These are phyloP conservation scores for Nothophytophthora sp. DNA, from an alignment of 352 stramenopile species.

Conservation along the genomic window DNA sequence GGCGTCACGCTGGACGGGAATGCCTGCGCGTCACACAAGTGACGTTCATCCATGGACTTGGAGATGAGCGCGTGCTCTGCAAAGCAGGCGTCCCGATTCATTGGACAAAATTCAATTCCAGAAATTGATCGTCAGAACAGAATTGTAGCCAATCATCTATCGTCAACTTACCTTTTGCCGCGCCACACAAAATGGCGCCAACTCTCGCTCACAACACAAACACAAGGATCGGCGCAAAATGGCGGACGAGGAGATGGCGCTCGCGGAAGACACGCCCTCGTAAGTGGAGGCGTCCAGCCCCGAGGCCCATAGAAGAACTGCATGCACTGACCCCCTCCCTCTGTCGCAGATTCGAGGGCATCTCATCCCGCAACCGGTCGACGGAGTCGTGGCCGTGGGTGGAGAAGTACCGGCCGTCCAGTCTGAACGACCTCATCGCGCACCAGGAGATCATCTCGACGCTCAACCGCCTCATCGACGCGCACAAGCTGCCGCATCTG, in stretches of 20 bases:
- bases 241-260: conserved; percentile 70
- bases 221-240: conserved; percentile 27
- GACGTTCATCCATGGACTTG: no score
- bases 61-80: no score
- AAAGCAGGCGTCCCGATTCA: no score
- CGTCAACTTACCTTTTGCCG: no score
- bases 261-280: conserved; percentile 47
- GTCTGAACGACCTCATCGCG: conserved; percentile 94
- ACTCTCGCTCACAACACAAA: background rate
- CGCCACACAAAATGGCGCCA: background rate
- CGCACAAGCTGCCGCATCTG: conserved; percentile 96
- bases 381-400: conserved; percentile 95
- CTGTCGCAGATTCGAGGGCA: conserved; percentile 71
- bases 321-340: background rate
- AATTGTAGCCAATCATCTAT: no score
- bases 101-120: no score
- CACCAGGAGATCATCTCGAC: conserved; percentile 98
- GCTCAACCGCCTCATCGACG: conserved; percentile 96
- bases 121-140: no score
- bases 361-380: conserved; percentile 78
- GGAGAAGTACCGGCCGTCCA: conserved; percentile 97
- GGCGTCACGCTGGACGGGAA: no score
- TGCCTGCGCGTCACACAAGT: no score
- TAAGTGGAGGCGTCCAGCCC: conserved; percentile 11
- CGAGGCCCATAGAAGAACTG: conserved; percentile 3